Evolutionary conservation across 2,329 filamentous ascomycete genomes (phyloP), one percentile per base, ranked within the genome.

Genomic region (Lecanoromycetidae sp.): DNA sequence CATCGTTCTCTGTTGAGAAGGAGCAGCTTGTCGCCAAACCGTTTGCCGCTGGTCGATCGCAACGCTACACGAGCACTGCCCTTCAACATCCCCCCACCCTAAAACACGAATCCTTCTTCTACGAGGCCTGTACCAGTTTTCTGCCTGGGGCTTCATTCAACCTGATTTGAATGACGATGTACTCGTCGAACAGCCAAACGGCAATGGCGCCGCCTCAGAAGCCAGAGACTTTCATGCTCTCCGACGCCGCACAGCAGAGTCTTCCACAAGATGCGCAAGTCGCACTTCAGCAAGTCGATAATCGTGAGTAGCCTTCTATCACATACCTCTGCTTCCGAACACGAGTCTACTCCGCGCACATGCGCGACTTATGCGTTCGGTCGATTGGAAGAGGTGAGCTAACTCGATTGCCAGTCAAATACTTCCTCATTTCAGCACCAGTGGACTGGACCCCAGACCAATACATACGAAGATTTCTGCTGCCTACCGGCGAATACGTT

Each of bases 181-280:
- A 87, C 70, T 76, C 82, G 57, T 82, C 87, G 70, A 83, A 87
- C 57, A 53, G 87, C 57, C 36, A 45, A 71, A 77, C 84, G 61
- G 75, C 81, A 57, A 94, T 95, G 86, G 84, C 85, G 59, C 82
- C 85, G 61, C 84, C 84, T 54, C 87, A 95, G 71, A 95, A 94
- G 68, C 91, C 91, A 57, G 91, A 98, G 75, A 96, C 91, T 33
- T 98, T 98, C 64, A 90, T 98, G 82, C 76, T 98, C 65, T 94
- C 90, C 65, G 88, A 84, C 61, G 90, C 96, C 71, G 90, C 91
- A 52, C 90, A 96, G 70, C 87, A 95, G 70, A 90, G 86, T 59
- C 76, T 98, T 56, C 91, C 91, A 47, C 87, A 93, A 57, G 91
- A 96, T 73, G 88, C 88, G 58, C 87, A 96, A 71, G 87, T 96